Evolutionary conservation across 2,329 filamentous ascomycete species (phyloP), one percentile per base, ranked within the genome.

Genomic region (Fusarium mangiferae): DNA sequence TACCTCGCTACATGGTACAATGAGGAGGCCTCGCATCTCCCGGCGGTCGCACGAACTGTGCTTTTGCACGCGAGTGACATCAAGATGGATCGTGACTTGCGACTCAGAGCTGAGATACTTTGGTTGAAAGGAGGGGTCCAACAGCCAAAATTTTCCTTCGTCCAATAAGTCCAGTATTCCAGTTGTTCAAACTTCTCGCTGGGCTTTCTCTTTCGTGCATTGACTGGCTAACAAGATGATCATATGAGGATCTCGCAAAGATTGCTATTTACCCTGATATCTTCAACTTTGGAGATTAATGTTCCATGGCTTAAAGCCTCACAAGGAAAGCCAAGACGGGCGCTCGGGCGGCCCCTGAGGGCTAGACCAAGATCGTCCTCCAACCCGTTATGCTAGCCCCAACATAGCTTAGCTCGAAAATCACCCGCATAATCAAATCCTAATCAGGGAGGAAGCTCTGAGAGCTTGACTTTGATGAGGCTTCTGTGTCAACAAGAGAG

Each of bases 241-340:
- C 41, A 38, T 22, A 28, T 38, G 18, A 36, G 18, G 15, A 18
- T 49, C 18, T 28, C 7, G 24, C 28, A 49, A 45, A 36, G 3
- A 24, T n/a, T 15, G 3, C 11, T 22, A 28, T 58, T 18, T 14
- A 12, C 30, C 30, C 18, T n/a, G 18, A 30, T 28, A 30, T 28
- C 33, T 38, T 26, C 39, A n/a, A 51, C 41, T 36, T 26, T 35
- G 20, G 22, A 35, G 20, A 58, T 30, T 36, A 28, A n/a, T 36
- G 26, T 33, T 33, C 24, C 56, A 51, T 49, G 15, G 20, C n/a
- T 56, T 35, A 45, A 72, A 68, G 59, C 68, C 63, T 60, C 61
- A 68, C 45, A 60, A 41, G 54, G 42, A 58, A 68, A 72, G 73
- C 72, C 72, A 77, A 76, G 74, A 63, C 69, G 72, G 74, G 57